A percentile compares a stretch with the other conserved stretches of the same genome.
Evolutionary conservation across 2,329 filamentous ascomycete species (phyloP).

Genomic region (Pseudovirgaria hyperparasitica): DNA sequence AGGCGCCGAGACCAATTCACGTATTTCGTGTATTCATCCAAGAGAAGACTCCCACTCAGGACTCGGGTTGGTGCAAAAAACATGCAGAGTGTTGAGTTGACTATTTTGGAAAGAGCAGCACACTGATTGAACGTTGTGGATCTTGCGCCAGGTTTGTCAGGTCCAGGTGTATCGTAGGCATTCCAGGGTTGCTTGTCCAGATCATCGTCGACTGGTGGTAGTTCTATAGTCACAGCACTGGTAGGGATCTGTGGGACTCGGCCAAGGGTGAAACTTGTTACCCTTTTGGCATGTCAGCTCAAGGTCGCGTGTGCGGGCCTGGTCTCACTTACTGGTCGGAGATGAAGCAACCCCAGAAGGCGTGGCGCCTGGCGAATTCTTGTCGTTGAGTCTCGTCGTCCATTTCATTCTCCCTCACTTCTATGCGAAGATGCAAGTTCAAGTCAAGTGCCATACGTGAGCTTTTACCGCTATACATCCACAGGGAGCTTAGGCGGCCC

Average conservation of each 20-base stretch:
- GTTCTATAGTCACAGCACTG: conserved; percentile 8
- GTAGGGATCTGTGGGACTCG: conserved; percentile 8
- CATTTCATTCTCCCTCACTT: conserved; percentile 1
- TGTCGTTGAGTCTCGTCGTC: conserved; percentile 1
- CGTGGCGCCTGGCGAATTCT: conserved; percentile 5
- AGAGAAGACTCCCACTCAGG: conserved; percentile 7
- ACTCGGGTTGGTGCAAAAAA: conserved; percentile 9
- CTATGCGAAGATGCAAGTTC: conserved; percentile 7
- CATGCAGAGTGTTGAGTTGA: conserved; percentile 11
- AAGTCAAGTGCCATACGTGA: conserved; percentile 9
- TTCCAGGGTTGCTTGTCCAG: conserved; percentile 7
- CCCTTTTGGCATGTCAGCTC: conserved; percentile 1
- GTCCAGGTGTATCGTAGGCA: conserved; percentile 3
- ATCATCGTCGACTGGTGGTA: conserved; percentile 5
- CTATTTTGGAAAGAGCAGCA: conserved; percentile 8
- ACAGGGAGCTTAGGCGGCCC: conserved; percentile 6
- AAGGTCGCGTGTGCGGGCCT: not conserved
- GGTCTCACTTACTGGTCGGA: conserved; percentile 8
- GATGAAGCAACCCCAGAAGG: conserved; percentile 11
- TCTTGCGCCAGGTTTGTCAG: conserved; percentile 3
- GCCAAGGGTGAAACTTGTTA: conserved; percentile 10
- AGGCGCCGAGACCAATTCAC: conserved; percentile 6
- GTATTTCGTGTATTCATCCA: conserved; percentile 9
- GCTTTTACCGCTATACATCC: conserved; percentile 8
- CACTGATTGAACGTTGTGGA: conserved; percentile 8